phyloP scores from a whole-genome alignment of 139 green algal genomes.

The Coelastrella sp. region DNA sequence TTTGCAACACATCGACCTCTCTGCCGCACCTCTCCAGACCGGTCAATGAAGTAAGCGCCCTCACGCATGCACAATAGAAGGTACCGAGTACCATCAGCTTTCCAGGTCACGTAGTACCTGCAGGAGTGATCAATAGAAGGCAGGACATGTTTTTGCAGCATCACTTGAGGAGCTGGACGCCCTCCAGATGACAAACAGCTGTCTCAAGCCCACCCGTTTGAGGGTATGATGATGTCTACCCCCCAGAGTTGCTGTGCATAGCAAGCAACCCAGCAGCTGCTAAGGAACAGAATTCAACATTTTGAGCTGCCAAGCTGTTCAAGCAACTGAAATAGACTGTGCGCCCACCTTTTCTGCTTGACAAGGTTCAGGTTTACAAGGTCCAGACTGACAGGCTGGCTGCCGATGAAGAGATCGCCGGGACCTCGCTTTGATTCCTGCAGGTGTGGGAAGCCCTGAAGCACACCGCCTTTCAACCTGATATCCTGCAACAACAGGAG shows the following conservation, averaged over 20 bases:
- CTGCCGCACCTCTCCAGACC: constrained; percentile 80
- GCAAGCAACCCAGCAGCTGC: too few relatives aligned
- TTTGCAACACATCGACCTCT: too few relatives aligned
- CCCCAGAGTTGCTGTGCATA: too few relatives aligned
- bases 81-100: constrained; percentile 98
- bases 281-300: too few relatives aligned
- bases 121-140: neutral
- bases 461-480: neutral
- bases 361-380: constrained; percentile 77
- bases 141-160: too few relatives aligned
- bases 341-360: constrained; percentile 55
- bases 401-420: constrained; percentile 82
- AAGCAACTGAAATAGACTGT: neutral
- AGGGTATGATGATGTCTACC: too few relatives aligned
- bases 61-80: constrained; percentile 83
- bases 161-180: too few relatives aligned
- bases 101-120: constrained; percentile 94
- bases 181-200: too few relatives aligned
- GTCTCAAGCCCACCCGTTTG: too few relatives aligned
- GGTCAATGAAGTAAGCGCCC: constrained; percentile 94
- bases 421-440: neutral
- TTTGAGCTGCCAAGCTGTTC: too few relatives aligned
- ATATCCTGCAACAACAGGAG: constrained; percentile 23
- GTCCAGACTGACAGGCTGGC: constrained; percentile 93
- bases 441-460: constrained; percentile 4